Evolutionary conservation across 257 asterid genomes (phyloP).

Genomic region (Oldenlandia corymbosa): DNA sequence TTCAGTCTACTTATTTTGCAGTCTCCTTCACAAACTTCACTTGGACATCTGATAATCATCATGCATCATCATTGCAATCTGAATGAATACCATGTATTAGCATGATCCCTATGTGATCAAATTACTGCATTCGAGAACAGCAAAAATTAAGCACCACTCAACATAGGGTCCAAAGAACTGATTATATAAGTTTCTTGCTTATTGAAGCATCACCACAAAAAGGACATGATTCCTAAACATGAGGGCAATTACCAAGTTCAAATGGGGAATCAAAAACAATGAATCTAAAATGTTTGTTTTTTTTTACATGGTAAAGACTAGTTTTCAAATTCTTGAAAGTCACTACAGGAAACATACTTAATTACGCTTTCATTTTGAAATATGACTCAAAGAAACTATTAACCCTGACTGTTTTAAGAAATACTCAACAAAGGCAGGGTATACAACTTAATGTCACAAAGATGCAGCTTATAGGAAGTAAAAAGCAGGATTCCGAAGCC

Average conservation of each 20-base stretch:
- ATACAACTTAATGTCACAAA: neutral
- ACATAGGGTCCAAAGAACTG: neutral
- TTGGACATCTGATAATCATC: conserved; percentile 58
- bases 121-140: conserved; percentile 17
- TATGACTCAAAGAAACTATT: neutral
- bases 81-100: conserved; percentile 56
- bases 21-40: conserved; percentile 42
- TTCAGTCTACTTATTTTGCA: conserved; percentile 27
- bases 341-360: neutral
- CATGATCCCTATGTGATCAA: conserved; percentile 29
- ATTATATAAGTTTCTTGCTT: neutral
- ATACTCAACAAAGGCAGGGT: neutral
- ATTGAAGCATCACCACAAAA: conserved; percentile 8
- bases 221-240: conserved; percentile 10
- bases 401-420: neutral
- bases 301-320: neutral
- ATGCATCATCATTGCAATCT: conserved; percentile 76
- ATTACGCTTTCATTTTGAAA: neutral
- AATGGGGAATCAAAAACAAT: neutral
- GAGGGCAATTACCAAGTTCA: conserved; percentile 10
- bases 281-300: neutral
- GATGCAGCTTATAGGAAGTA: neutral
- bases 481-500: neutral
- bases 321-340: neutral
- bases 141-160: conserved; percentile 12